Percentiles rank a stretch among this genome's conserved stretches.
phyloP scores from a whole-genome alignment of 106 monocot genomes.

The Acorus gramineus region DNA sequence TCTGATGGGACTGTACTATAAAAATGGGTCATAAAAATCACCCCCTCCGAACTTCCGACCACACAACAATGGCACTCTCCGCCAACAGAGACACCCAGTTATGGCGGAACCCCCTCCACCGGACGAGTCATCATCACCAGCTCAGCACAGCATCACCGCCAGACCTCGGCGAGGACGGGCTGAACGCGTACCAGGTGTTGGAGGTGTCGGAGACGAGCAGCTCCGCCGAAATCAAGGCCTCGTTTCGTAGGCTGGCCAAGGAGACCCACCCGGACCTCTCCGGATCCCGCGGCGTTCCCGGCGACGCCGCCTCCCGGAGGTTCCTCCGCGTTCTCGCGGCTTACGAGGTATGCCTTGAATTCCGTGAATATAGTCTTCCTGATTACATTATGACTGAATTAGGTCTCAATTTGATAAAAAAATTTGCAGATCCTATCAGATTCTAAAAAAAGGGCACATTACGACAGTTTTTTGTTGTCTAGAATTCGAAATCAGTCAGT shows the following conservation, averaged over 20 bases:
- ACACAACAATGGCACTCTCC: too few relatives aligned
- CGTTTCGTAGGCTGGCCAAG: conserved; percentile 75
- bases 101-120: too few relatives aligned
- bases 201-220: conserved; percentile 61
- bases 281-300: neutral
- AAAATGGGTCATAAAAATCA: too few relatives aligned
- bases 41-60: too few relatives aligned
- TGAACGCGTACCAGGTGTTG: conserved; percentile 77
- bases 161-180: conserved; percentile 10
- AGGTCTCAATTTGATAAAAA: too few relatives aligned
- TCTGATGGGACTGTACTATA: too few relatives aligned
- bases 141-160: too few relatives aligned
- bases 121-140: too few relatives aligned
- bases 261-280: conserved; percentile 78
- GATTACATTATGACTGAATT: too few relatives aligned
- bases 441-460: conserved; percentile 70
- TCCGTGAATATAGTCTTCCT: neutral
- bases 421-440: conserved; percentile 81
- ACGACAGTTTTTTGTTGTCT: conserved; percentile 53
- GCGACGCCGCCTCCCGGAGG: conserved; percentile 24
- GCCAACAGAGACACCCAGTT: too few relatives aligned
- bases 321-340: conserved; percentile 85
- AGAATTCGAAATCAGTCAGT: conserved; percentile 25
- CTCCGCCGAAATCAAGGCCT: conserved; percentile 63
- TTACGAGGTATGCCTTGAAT: conserved; percentile 42